These are phyloP conservation scores for Fusarium torreyae DNA, from an alignment of 2,329 filamentous ascomycete species.

Conservation along the genomic window DNA sequence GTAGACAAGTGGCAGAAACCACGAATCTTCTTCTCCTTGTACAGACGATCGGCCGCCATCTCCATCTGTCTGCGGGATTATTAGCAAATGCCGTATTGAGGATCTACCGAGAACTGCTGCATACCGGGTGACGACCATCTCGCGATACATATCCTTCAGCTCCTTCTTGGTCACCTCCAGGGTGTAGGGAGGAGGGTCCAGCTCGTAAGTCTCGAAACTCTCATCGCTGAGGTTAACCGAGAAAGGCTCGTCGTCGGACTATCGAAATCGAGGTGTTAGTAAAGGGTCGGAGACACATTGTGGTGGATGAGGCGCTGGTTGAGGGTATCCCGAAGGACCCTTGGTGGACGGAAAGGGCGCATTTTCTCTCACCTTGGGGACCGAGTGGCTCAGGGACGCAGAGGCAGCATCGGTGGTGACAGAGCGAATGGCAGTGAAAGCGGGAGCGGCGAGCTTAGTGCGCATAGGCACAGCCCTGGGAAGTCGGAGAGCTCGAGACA, in stretches of 20 bases:
- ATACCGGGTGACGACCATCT: constrained; percentile 96
- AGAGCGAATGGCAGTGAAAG: constrained; percentile 72
- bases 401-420: constrained; percentile 97
- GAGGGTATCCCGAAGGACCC: constrained; percentile 16
- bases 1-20: constrained; percentile 99
- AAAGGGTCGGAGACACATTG: neutral
- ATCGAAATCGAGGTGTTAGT: constrained; percentile 44
- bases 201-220: constrained; percentile 99
- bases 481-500: constrained; percentile 78
- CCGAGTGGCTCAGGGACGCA: constrained; percentile 85
- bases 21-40: constrained; percentile 99
- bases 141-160: constrained; percentile 98
- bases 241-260: constrained; percentile 97
- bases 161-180: constrained; percentile 96
- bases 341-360: constrained; percentile 41
- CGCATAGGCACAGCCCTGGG: constrained; percentile 73
- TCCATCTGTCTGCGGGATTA: constrained; percentile 87
- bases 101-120: constrained; percentile 49
- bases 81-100: constrained; percentile 46
- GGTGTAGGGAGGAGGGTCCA: constrained; percentile 95
- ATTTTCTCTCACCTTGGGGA: constrained; percentile 64
- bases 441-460: constrained; percentile 61
- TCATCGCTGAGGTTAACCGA: constrained; percentile 94
- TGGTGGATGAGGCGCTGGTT: neutral
- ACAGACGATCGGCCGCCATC: constrained; percentile 98